Evolutionary conservation across 768 basidiomycete species (phyloP), one percentile per base, ranked within the genome.

Genomic region (Pilatotrama ljubarskyi): DNA sequence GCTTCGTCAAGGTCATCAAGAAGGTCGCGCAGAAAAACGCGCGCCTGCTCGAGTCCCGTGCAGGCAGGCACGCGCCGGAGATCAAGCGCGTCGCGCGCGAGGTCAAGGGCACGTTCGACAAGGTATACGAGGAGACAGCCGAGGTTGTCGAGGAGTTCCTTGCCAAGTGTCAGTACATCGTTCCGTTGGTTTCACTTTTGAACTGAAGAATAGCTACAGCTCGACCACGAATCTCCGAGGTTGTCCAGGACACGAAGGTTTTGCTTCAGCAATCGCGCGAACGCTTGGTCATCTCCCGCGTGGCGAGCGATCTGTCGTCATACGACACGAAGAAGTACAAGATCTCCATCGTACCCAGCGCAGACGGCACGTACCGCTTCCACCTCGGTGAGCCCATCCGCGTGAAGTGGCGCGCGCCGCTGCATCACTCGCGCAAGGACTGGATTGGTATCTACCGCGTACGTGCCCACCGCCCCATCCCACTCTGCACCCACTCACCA

Each of bases 1-100:
- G 97, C 51, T 91, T 98, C 64, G 93, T 96, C 66, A 97, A 98
- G 77, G 95, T 98, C n/a, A 88, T 99, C 73, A 95, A 95, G 75
- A 91, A 82, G 59, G 93, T 95, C 10, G 95, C 95, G 3, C 86
- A 82, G 69, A 88, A 87, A 76, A 92, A 93, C 62, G 91, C 86
- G 0, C 82, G 83, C 26, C 79, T 90, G 7, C 71, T 96, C 24
- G 91, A 93, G 67, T 84, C 82, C 10, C 82, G 84, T 29, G 91
- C 91, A 11, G 88, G 84, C n/a, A 83, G 81, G 49, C 91, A 95
- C 73, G 91, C 85, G 7, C 91, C 91, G 0, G 90, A 93, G 67
- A 82, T 98, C 60, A 82, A 83, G 72, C 81, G 91, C 26, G 86
- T 88, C n/a, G 94, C 91, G 9, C 84, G 84, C 65, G 95, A 96